Conservation (phyloP, 139 green algal species). For the Ettlia oleoabundans region DNA sequence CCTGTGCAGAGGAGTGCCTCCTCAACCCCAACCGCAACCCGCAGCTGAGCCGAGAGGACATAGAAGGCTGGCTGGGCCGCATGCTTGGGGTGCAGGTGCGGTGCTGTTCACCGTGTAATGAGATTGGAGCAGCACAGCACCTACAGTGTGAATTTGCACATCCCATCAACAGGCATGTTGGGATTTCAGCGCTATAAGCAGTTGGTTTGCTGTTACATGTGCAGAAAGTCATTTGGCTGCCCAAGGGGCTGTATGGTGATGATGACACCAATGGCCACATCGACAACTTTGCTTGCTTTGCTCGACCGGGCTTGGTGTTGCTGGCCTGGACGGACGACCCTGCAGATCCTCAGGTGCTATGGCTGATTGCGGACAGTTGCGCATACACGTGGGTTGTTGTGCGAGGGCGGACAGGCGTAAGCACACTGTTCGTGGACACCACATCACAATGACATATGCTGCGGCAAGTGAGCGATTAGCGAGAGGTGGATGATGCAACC, state of each 20-base stretch:
- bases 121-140: no score
- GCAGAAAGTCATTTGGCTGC: conserved; percentile 78
- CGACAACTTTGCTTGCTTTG: conserved; percentile 85
- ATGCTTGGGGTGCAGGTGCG: conserved; percentile 60
- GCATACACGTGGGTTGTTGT: no score
- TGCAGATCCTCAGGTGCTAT: conserved; percentile 56
- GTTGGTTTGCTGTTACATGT: no score
- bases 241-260: conserved; percentile 57
- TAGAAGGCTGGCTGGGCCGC: conserved; percentile 67
- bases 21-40: conserved; percentile 82
- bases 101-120: no score
- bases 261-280: conserved; percentile 77
- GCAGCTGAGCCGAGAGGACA: conserved; percentile 60
- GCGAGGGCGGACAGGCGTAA: no score
- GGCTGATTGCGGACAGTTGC: neutral
- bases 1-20: conserved; percentile 70
- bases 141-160: no score
- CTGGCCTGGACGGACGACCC: conserved; percentile 81
- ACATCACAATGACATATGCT: no score
- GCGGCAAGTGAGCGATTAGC: no score
- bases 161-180: neutral
- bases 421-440: no score
- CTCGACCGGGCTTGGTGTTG: conserved; percentile 65
- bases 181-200: no score
- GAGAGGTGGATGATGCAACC: no score